phyloP scores from a whole-genome alignment of 257 asterid species.

The Misopates orontium region DNA sequence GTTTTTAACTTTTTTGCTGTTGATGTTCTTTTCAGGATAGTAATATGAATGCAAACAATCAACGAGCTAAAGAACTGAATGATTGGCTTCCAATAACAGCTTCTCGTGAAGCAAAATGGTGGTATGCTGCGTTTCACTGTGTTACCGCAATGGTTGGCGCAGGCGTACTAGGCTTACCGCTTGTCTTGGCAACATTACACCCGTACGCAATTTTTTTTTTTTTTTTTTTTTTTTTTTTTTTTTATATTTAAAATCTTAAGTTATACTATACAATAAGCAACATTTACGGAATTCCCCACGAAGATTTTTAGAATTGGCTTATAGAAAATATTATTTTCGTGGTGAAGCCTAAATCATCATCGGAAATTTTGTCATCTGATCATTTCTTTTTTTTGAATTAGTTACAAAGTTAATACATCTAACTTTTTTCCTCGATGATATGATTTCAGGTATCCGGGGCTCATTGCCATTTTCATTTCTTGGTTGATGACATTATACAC shows the following conservation, averaged over 20 bases:
- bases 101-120: constrained; percentile 45
- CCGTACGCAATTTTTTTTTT: constrained; percentile 20
- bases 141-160: constrained; percentile 46
- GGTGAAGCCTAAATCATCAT: no score
- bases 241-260: no score
- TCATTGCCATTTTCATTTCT: constrained; percentile 21
- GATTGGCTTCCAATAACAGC: constrained; percentile 44
- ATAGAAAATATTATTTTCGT: no score
- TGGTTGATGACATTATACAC: constrained; percentile 46
- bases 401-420: no score
- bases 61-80: constrained; percentile 26
- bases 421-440: no score
- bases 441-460: constrained; percentile 37
- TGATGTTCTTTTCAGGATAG: not conserved
- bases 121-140: constrained; percentile 41
- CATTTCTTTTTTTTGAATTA: no score
- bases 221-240: not conserved
- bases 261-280: no score
- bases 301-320: no score
- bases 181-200: constrained; percentile 37
- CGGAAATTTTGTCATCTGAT: no score
- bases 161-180: constrained; percentile 42
- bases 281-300: no score
- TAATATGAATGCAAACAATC: not conserved
- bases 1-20: no score